Base-by-base conservation (phyloP, 257 asterid genomes). In the Solanum ossicruentum region DNA sequence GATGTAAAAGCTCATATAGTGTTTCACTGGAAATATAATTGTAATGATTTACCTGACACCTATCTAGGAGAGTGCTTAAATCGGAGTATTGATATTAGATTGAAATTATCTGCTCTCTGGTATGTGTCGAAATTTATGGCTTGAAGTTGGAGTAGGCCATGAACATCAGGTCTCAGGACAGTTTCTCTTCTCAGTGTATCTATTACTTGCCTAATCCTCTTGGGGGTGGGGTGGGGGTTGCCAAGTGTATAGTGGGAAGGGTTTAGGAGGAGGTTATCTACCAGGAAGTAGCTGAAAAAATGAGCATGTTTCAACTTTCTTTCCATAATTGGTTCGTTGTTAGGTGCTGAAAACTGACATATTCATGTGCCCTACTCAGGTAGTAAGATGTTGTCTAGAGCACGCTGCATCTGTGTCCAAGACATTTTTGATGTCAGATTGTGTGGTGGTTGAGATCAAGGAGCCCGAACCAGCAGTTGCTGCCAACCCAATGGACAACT, bases 361-460 rank as follows among this genome's bases (percentile, higher is more conserved):
- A 28, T 78, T 28, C 36, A 12, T 73, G 55, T 41, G 57, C 60
- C 32, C 28, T 84, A 87, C 45, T 39, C 83, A 95, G 99, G 98
- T 97, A 87, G 99, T 97, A 43, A 91, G 99, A 82, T 97, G 99
- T 85, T 97, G 99, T 91, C 85, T 97, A 41, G 99, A 97, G 84
- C 99, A 97, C 10, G 98, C 99, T 6, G 87, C 99, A 32, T 97
- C 99, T 0, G 99, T 97, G 82, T 97, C 99, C 0, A 97, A 94
- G 93, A 97, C 98, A 56, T 97, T 97, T 86, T 92, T 97, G 93
- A 97, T 95, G 98, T 97, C 99, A 0, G 99, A 97, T 75, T 94
- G 98, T 12, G 99, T 97, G 18, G 99, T 97, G 11, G 98, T 95
- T 60, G 99, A 97, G 91, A 97, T 97, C 67, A 97, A 97, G 93